Conservation (phyloP, 352 stramenopile genomes). For the Phytophthora vignae region DNA sequence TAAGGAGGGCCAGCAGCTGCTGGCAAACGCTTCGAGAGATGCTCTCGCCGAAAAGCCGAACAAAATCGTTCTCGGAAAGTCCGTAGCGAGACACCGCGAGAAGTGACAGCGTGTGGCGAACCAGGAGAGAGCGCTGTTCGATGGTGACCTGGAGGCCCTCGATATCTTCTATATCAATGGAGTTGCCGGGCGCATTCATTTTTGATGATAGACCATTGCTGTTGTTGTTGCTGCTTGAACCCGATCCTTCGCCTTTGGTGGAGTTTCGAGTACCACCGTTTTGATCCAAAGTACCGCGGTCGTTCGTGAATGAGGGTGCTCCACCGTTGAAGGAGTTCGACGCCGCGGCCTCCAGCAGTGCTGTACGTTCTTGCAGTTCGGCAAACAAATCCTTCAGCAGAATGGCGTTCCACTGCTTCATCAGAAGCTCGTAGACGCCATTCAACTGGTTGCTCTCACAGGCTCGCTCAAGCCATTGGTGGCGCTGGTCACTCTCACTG, state of each 20-base stretch:
- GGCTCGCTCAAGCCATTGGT: slow-evolving; percentile 56
- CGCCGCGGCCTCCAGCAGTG: slow-evolving; percentile 11
- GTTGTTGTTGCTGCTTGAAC: slow-evolving; percentile 5
- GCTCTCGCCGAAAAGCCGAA: slow-evolving; percentile 60
- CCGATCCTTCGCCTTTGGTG: slow-evolving; percentile 10
- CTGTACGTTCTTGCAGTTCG: slow-evolving; percentile 42
- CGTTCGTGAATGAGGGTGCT: neutral
- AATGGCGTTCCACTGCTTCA: slow-evolving; percentile 83
- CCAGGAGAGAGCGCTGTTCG: slow-evolving; percentile 75
- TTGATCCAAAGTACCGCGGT: slow-evolving; percentile 10
- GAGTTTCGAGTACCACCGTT: slow-evolving; percentile 8
- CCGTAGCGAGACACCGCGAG: slow-evolving; percentile 76
- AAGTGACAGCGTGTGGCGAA: slow-evolving; percentile 78
- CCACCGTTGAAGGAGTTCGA: slow-evolving; percentile 5
- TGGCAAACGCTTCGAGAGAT: slow-evolving; percentile 50
- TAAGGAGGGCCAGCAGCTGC: slow-evolving; percentile 57
- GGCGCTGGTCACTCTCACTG: slow-evolving; percentile 31
- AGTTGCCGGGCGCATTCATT: neutral
- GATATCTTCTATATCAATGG: slow-evolving; percentile 50
- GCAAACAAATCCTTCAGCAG: slow-evolving; percentile 65
- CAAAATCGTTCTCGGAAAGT: slow-evolving; percentile 69
- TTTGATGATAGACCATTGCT: slow-evolving; percentile 15
- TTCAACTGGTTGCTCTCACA: slow-evolving; percentile 53
- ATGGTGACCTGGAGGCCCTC: slow-evolving; percentile 60
- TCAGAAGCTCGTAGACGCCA: slow-evolving; percentile 65